A percentile compares a stretch with the other conserved stretches of the same genome.
Conservation (phyloP, 1,284 basidiomycete genomes). For the Inonotus obliquus region DNA sequence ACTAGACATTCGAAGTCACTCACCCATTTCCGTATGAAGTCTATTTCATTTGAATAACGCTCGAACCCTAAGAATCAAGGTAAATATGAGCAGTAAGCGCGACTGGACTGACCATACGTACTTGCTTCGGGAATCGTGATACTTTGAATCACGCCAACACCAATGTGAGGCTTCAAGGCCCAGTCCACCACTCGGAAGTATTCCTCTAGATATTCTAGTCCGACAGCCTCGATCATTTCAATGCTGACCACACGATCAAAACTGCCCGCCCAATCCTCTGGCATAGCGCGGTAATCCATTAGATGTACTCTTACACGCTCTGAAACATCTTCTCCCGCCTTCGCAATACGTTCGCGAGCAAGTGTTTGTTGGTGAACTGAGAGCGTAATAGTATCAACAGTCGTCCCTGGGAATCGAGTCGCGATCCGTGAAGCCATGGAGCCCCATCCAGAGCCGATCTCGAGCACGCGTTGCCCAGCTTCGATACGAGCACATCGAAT, state of each 20-base stretch:
- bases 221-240: constrained; percentile 79
- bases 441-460: constrained; percentile 83
- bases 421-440: constrained; percentile 67
- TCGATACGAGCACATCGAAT: constrained; percentile 49
- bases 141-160: constrained; percentile 70
- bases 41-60: constrained; percentile 54
- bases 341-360: constrained; percentile 57
- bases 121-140: constrained; percentile 79
- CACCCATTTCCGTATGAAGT: constrained; percentile 81
- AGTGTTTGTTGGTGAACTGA: constrained; percentile 65
- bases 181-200: constrained; percentile 70
- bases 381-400: constrained; percentile 73
- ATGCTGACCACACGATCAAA: constrained; percentile 75
- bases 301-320: constrained; percentile 60
- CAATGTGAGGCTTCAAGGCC: constrained; percentile 59
- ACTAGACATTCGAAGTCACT: constrained; percentile 19
- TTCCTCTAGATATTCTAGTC: constrained; percentile 56
- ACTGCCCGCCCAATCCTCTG: constrained; percentile 51
- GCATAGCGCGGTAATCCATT: constrained; percentile 72
- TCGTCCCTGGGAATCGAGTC: constrained; percentile 47
- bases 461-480: constrained; percentile 62
- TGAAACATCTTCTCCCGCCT: constrained; percentile 1
- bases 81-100: not conserved
- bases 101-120: constrained; percentile 29
- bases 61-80: constrained; percentile 41